Evolutionary conservation across 352 stramenopile genomes (phyloP).

Genomic region (Saprolegnia parasitica): DNA sequence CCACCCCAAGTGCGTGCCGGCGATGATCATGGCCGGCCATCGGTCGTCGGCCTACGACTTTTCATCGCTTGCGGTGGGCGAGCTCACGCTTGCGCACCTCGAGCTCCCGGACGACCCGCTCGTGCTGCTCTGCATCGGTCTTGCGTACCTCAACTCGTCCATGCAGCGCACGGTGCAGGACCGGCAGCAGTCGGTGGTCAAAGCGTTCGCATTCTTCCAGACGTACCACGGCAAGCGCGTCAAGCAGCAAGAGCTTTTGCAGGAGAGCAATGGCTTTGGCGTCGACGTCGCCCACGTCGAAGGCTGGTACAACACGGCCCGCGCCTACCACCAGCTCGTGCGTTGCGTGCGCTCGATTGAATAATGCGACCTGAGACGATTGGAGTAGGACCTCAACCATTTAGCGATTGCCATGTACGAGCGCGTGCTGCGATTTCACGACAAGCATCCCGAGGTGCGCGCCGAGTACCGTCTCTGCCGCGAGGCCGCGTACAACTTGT

Average conservation of each 20-base stretch:
- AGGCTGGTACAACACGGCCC: slow-evolving; percentile 83
- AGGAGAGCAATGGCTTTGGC: slow-evolving; percentile 37
- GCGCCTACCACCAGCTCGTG: slow-evolving; percentile 83
- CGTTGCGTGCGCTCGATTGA: slow-evolving; percentile 21
- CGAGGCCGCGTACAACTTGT: slow-evolving; percentile 85
- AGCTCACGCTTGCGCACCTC: slow-evolving; percentile 76
- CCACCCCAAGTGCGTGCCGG: slow-evolving; percentile 68
- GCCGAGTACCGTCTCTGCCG: slow-evolving; percentile 67
- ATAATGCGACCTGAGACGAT: too few relatives aligned
- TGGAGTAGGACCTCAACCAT: slow-evolving; percentile 76
- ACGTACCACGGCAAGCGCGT: slow-evolving; percentile 68
- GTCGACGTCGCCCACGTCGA: slow-evolving; percentile 66
- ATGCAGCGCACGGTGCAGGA: slow-evolving; percentile 86
- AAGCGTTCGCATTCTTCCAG: slow-evolving; percentile 82
- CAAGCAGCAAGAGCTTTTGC: neutral
- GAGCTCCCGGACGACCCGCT: slow-evolving; percentile 70
- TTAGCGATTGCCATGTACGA: slow-evolving; percentile 86
- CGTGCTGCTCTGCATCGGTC: slow-evolving; percentile 77
- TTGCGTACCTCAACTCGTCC: slow-evolving; percentile 76
- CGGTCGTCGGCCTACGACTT: slow-evolving; percentile 83
- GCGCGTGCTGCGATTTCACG: slow-evolving; percentile 74
- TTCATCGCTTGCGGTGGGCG: slow-evolving; percentile 75
- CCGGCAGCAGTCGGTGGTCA: slow-evolving; percentile 74
- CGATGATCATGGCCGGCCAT: slow-evolving; percentile 74
- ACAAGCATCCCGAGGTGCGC: slow-evolving; percentile 51